Base-by-base conservation (phyloP, 441 rosid species). In the Brassica balearica region DNA sequence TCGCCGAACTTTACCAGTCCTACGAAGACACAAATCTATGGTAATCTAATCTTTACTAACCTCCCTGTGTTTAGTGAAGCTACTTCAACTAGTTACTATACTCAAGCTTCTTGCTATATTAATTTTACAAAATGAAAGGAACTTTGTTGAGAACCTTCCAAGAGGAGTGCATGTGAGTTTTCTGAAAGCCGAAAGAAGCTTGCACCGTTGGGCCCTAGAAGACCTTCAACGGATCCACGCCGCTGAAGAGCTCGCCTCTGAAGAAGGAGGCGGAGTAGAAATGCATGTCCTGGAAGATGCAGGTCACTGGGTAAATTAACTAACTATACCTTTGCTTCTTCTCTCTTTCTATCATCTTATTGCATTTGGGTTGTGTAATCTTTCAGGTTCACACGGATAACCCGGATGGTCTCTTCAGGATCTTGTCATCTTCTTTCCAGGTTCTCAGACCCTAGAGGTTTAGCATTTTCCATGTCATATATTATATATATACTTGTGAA, bases 201-300 rank as follows among this genome's bases (percentile, higher is more conserved):
- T 95, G 85, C 99, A 95, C 77, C 87, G 97, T 51, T 95, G 99
- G 99, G 98, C 99, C 48, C 86, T 95, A 12, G 87, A 89, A 88
- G 99, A 95, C 85, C 90, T 95, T 69, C 96, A 88, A 78, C 82
- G 99, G 60, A 95, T 95, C 74, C 99, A 91, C 11, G 87, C 91
- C 0, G 99, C 98, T 2, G 99, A 95, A 79, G 91, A 88, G 89
- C 76, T 87, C 20, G 97, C 99, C 60, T 81, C 89, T 65, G 98
- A 93, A 17, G 95, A 90, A 75, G 99, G 97, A 6, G 92, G 93
- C 14, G 98, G 97, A 53, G 98, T 95, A 53, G 92, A 93, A 82
- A 93, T 95, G 98, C 99, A 95, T 81, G 99, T 93, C 80, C 92
- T 95, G 32, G 99, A 95, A 88, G 99, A 93, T 63, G 97, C 99